These are phyloP conservation scores for Herpotrichia juniperi DNA, from an alignment of 2,329 filamentous ascomycete species.

Conservation along the genomic window DNA sequence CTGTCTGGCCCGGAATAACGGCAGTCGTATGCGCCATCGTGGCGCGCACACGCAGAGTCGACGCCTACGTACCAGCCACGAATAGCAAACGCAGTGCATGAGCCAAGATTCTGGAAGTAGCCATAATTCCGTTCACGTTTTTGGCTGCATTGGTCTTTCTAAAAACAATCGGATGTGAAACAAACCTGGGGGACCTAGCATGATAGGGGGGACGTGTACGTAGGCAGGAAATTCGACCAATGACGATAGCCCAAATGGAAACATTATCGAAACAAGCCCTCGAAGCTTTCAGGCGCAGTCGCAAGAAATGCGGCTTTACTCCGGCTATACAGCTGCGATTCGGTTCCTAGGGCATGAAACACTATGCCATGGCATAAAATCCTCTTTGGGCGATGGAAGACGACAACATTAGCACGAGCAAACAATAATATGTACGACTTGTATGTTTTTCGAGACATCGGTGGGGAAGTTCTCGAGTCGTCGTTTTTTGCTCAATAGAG, in stretches of 20 bases:
- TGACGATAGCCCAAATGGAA: neutral
- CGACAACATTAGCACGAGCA: neutral
- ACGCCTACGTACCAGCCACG: neutral
- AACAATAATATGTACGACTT: too few species aligned
- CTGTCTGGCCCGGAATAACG: neutral
- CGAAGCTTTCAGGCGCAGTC: neutral
- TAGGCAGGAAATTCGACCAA: neutral
- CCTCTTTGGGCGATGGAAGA: neutral
- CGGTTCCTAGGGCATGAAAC: conserved; percentile 1
- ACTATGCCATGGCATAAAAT: neutral
- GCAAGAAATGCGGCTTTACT: neutral
- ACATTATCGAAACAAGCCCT: neutral
- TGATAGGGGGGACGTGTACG: neutral
- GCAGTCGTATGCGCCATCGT: neutral
- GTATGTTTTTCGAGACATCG: too few species aligned
- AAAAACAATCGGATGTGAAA: neutral
- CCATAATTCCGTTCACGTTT: neutral
- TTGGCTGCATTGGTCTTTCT: neutral
- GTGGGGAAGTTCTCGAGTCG: too few species aligned
- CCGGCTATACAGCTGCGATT: neutral
- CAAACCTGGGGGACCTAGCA: neutral
- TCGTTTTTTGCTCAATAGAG: too few species aligned
- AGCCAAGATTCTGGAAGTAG: neutral
- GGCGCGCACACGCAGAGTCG: neutral
- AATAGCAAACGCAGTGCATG: neutral